Base-by-base conservation (phyloP, 306 rosid species). In the Morella rubra region DNA sequence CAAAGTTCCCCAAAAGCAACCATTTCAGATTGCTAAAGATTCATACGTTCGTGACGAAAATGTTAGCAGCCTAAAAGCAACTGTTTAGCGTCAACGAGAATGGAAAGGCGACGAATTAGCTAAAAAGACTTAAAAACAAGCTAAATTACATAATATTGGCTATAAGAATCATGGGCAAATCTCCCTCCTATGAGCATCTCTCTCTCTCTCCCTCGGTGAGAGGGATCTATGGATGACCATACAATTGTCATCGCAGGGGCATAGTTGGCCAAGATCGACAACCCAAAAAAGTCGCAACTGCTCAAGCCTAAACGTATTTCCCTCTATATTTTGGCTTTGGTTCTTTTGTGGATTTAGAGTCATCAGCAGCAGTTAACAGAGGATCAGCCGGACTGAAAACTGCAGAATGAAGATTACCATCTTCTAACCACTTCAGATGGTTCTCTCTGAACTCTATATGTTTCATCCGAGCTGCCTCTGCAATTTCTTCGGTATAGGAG, bases 331-430 rank as follows among this genome's bases (percentile, higher is more conserved):
- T 95, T 53, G 89, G 95, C 81, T 85, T 95, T 42, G 87, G 85
- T 37, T 95, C 98, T 85, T 83, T 89, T 40, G 53, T 69, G 37
- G 47, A 47, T 80, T 84, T 94, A 18, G 74, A 79, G 62, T 90
- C 92, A 49, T 71, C 81, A 0, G 81, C 76, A 15, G 72, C 86
- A 0, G 56, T 67, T 71, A 79, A 60, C 8, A 75, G 90, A 53
- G 86, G 51, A 84, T 86, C 89, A 8, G 67, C 74, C 0, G 96
- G 92, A 76, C 91, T 90, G 70, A 95, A 89, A 84, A 95, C 92
- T 20, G 92, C 96, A 79, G 98, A 89, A 82, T 92, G 98, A 81
- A 95, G 98, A 81, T 95, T 95, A 77, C 98, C 98, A 20, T 95
- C 97, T 79, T 90, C 93, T 80, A 92, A 81, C 97, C 98, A 95